Evolutionary conservation across 2,329 filamentous ascomycete species (phyloP).

Genomic region (Fusarium sublunatum): DNA sequence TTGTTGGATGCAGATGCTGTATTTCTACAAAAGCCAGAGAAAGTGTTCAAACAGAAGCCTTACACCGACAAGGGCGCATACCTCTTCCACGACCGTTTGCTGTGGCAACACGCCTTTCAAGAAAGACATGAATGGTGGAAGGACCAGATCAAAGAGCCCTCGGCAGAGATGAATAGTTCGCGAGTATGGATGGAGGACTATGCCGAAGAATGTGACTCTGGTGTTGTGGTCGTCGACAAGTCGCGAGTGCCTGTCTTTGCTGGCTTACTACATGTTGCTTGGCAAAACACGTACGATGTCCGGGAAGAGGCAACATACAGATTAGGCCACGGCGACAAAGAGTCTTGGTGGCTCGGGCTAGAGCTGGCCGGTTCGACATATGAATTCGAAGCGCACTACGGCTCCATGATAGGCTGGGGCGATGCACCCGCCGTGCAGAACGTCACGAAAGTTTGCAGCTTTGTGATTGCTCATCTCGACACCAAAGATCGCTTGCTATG

Average conservation of each 20-base stretch:
- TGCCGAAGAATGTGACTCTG: constrained; percentile 56
- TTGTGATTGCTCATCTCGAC: constrained; percentile 56
- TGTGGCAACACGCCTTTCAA: constrained; percentile 50
- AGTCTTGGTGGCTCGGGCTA: constrained; percentile 58
- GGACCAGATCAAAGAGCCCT: constrained; percentile 50
- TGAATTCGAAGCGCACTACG: constrained; percentile 55
- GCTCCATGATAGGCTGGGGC: constrained; percentile 53
- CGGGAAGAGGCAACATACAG: constrained; percentile 54
- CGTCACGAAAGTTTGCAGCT: constrained; percentile 50
- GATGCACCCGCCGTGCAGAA: not conserved
- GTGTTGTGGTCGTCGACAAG: constrained; percentile 56
- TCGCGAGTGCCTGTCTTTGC: constrained; percentile 48
- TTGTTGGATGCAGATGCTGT: constrained; percentile 54
- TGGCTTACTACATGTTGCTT: constrained; percentile 55
- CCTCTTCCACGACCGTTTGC: constrained; percentile 55
- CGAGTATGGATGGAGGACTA: constrained; percentile 53
- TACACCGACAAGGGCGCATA: constrained; percentile 50
- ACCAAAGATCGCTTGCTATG: constrained; percentile 51
- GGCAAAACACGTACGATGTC: constrained; percentile 56
- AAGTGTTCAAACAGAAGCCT: constrained; percentile 45
- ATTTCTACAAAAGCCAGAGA: constrained; percentile 52
- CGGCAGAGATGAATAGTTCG: constrained; percentile 48
- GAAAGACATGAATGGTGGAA: constrained; percentile 52
- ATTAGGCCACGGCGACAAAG: constrained; percentile 57
- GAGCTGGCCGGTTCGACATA: constrained; percentile 54